Conservation (phyloP, 164 flowering plant species). For the Vitis rupestris region DNA sequence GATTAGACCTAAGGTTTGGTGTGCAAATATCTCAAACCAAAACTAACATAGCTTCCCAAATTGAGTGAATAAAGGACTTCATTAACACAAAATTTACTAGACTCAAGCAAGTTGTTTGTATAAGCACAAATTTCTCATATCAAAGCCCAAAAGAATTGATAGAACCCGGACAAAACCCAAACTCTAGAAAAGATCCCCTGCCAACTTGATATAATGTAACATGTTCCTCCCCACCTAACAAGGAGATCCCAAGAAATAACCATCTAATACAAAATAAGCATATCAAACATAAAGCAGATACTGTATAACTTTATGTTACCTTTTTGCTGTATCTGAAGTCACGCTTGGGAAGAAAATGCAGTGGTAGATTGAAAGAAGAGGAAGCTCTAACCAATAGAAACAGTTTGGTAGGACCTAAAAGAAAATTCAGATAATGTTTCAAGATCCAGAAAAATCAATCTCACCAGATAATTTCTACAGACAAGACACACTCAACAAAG, state of each 20-base stretch:
- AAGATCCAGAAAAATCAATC: conserved; percentile 1
- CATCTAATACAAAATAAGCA: too few relatives aligned
- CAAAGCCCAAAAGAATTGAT: too few relatives aligned
- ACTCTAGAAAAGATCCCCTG: too few relatives aligned
- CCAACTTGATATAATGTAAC: too few relatives aligned
- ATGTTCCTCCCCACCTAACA: too few relatives aligned
- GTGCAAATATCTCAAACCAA: not conserved
- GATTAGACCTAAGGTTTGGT: not conserved
- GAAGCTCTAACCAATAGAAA: conserved; percentile 90
- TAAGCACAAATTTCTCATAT: too few relatives aligned
- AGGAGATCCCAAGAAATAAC: too few relatives aligned
- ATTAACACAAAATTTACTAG: too few relatives aligned
- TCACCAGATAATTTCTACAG: not conserved
- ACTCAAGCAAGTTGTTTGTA: too few relatives aligned
- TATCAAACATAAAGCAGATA: not conserved
- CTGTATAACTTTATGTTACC: conserved; percentile 36
- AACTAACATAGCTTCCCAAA: not conserved
- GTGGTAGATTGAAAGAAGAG: conserved; percentile 59
- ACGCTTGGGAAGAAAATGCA: conserved; percentile 96
- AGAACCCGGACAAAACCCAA: too few relatives aligned
- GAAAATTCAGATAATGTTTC: conserved; percentile 4
- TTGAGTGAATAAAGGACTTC: too few relatives aligned
- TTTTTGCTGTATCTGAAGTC: conserved; percentile 77
- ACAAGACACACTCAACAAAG: not conserved
- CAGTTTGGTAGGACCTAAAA: conserved; percentile 78